These are phyloP conservation scores for Claviceps pusilla DNA, from an alignment of 2,329 filamentous ascomycete genomes.

Conservation along the genomic window DNA sequence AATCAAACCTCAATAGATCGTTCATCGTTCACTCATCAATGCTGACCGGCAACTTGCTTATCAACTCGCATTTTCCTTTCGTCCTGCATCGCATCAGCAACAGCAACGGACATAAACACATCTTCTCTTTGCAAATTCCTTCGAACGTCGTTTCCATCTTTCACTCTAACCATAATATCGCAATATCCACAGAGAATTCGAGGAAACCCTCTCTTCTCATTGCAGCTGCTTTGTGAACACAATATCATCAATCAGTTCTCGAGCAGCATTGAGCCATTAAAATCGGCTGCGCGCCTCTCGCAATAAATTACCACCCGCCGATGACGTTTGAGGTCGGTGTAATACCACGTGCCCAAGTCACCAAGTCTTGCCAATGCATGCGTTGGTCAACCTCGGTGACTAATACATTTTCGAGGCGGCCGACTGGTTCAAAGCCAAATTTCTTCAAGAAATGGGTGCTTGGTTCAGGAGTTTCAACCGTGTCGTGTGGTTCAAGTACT, in stretches of 20 bases:
- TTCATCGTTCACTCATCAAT: not conserved
- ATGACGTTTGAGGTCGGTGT: slow-evolving; percentile 6
- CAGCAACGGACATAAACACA: not conserved
- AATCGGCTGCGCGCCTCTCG: not conserved
- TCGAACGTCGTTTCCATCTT: not conserved
- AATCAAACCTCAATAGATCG: not conserved
- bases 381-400: slow-evolving; percentile 8
- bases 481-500: slow-evolving; percentile 7
- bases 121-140: not conserved
- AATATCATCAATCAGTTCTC: no score
- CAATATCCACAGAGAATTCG: not conserved
- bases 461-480: slow-evolving; percentile 6
- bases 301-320: not conserved
- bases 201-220: not conserved
- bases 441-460: slow-evolving; percentile 13
- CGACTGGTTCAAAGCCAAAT: slow-evolving; percentile 17
- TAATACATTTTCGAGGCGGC: slow-evolving; percentile 10
- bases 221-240: not conserved
- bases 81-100: not conserved
- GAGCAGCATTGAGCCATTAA: not conserved
- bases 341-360: slow-evolving; percentile 16
- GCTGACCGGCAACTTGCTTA: not conserved
- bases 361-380: slow-evolving; percentile 16
- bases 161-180: not conserved
- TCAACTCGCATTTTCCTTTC: not conserved